Conservation (phyloP, 495 filamentous ascomycete genomes). For the Massariosphaeria phaeospora region DNA sequence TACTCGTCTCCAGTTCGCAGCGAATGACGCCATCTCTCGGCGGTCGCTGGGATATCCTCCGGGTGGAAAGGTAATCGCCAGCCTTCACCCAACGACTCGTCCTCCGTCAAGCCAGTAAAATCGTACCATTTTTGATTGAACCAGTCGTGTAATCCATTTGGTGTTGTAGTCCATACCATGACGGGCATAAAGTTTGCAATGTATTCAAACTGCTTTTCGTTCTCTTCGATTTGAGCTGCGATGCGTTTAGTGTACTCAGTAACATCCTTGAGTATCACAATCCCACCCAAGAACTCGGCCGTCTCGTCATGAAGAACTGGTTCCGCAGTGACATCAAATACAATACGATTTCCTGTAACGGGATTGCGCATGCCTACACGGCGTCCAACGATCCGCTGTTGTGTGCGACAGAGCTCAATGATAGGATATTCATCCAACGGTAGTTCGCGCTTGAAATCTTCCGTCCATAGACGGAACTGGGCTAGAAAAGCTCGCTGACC, state of each 20-base stretch:
- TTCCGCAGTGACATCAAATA: slow-evolving; percentile 58
- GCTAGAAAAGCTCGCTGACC: slow-evolving; percentile 52
- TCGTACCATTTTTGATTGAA: slow-evolving; percentile 65
- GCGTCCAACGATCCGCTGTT: slow-evolving; percentile 49
- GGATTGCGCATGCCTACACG: slow-evolving; percentile 58
- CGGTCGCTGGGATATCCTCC: slow-evolving; percentile 53
- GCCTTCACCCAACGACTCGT: slow-evolving; percentile 47
- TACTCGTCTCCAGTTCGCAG: slow-evolving; percentile 62
- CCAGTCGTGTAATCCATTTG: slow-evolving; percentile 59
- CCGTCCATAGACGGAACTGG: slow-evolving; percentile 53
- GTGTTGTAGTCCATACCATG: slow-evolving; percentile 61
- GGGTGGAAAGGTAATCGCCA: slow-evolving; percentile 47
- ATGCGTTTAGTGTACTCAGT: slow-evolving; percentile 57
- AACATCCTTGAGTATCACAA: slow-evolving; percentile 62
- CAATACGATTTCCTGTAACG: slow-evolving; percentile 42
- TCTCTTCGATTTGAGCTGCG: slow-evolving; percentile 54
- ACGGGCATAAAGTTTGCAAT: slow-evolving; percentile 70
- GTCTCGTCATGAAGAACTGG: slow-evolving; percentile 54
- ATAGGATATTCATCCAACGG: slow-evolving; percentile 57
- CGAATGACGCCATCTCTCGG: slow-evolving; percentile 52
- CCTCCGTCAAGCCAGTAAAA: slow-evolving; percentile 59
- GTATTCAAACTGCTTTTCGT: slow-evolving; percentile 60
- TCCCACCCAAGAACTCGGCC: slow-evolving; percentile 62
- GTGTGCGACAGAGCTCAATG: slow-evolving; percentile 51
- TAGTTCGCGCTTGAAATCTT: slow-evolving; percentile 57